Evolutionary conservation across 208 protist species (phyloP).

Genomic region (Leishmania tarentolae): DNA sequence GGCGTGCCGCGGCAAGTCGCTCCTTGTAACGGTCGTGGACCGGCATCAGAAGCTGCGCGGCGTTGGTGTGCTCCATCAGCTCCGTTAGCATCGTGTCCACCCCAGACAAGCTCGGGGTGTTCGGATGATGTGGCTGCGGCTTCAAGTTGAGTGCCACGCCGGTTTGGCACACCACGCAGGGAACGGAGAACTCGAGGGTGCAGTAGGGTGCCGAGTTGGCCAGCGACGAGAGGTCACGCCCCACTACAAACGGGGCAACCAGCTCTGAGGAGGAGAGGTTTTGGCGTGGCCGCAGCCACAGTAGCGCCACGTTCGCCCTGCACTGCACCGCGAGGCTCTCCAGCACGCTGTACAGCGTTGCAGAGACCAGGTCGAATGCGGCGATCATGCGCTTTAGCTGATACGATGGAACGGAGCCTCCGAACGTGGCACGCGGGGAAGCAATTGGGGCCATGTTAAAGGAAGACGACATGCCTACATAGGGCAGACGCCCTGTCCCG

Average conservation of each 20-base stretch:
- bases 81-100: conserved; percentile 58
- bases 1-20: conserved; percentile 9
- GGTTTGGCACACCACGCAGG: conserved; percentile 70
- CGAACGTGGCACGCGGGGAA: conserved; percentile 49
- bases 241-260: conserved; percentile 87
- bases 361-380: conserved; percentile 79
- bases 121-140: conserved; percentile 28
- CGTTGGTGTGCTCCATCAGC: conserved; percentile 70
- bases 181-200: conserved; percentile 69
- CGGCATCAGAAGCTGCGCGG: conserved; percentile 81
- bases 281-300: conserved; percentile 77
- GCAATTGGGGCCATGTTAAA: background rate
- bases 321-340: conserved; percentile 83
- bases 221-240: conserved; percentile 63
- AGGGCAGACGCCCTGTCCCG: background rate
- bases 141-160: conserved; percentile 84
- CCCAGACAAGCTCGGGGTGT: background rate
- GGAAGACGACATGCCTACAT: background rate
- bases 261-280: conserved; percentile 77
- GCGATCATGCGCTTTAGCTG: conserved; percentile 69
- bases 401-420: conserved; percentile 57
- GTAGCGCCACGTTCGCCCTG: conserved; percentile 63
- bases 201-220: conserved; percentile 77
- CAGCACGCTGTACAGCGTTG: conserved; percentile 75
- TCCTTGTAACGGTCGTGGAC: conserved; percentile 68